Evolutionary conservation across 768 basidiomycete species (phyloP), one percentile per base, ranked within the genome.

Genomic region (Auriscalpium vulgare): DNA sequence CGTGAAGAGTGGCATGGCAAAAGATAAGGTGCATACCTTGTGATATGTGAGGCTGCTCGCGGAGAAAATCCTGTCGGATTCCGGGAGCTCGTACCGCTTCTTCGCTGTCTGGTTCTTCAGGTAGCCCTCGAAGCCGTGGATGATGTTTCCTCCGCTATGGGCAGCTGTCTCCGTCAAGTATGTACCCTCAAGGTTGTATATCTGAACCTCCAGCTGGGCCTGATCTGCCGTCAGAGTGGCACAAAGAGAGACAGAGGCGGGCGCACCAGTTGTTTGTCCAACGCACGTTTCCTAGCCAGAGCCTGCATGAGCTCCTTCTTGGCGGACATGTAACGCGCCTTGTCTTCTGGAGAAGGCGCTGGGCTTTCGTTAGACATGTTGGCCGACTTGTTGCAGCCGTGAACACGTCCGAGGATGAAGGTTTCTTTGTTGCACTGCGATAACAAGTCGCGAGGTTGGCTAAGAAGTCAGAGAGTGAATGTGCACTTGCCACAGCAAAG

Each of bases 61-160:
- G 2, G 90, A 90, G 70, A 93, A 93, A 59, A 91, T 73, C 48
- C 91, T 78, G 65, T 93, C 91, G 11, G 78, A 72, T 55, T 92
- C 91, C 58, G 78, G 81, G 56, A 90, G 79, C 61, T 92, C 89
- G 61, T 85, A 82, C 65, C 84, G 85, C 66, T 85, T 78, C 63
- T 88, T 75, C 8, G 78, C 82, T 9, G 78, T 79, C 56, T 84
- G 86, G 62, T 85, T 85, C 70, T 92, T 93, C 56, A 92, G 79
- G 66, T 91, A 93, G 44, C 85, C 83, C 54, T 92, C 91, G 60
- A 92, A 92, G 4, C 91, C 91, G 63, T 86, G 86, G 38, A 93
- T 86, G 53, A 93, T 91, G 62, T 93, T 92, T 35, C 91, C 91
- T 16, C 90, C 88, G 62, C 82, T 84, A 58, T 87, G 84, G 0